These are phyloP conservation scores for Fusarium oligoseptatum DNA, from an alignment of 2,329 filamentous ascomycete genomes.

Conservation along the genomic window DNA sequence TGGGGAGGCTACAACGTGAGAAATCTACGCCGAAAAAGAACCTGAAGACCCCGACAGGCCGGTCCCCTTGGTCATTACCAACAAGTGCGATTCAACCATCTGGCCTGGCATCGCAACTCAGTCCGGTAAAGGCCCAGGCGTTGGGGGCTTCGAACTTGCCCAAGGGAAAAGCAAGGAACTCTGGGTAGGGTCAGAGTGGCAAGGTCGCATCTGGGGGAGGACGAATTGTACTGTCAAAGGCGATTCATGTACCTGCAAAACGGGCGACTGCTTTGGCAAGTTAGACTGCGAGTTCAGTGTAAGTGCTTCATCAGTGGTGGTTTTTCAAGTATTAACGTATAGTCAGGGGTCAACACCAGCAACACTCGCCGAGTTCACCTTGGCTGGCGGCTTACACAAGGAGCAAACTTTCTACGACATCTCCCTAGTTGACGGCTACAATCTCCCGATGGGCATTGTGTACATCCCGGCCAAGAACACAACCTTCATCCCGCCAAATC, in stretches of 20 bases:
- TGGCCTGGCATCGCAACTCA: conserved; percentile 84
- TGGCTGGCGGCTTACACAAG: conserved; percentile 72
- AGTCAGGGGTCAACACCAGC: conserved; percentile 78
- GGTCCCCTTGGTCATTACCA: conserved; percentile 76
- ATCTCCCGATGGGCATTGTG: conserved; percentile 76
- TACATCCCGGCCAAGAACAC: conserved; percentile 73
- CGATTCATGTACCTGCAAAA: conserved; percentile 76
- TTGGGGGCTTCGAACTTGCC: conserved; percentile 76
- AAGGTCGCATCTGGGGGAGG: conserved; percentile 84
- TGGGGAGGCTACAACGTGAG: conserved; percentile 39
- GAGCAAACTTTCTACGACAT: conserved; percentile 86
- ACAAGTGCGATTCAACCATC: conserved; percentile 77
- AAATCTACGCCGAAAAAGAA: conserved; percentile 34
- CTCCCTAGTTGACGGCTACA: conserved; percentile 87
- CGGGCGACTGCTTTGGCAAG: conserved; percentile 81
- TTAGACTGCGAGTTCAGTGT: conserved; percentile 78
- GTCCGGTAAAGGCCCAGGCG: conserved; percentile 74
- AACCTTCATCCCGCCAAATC: conserved; percentile 78
- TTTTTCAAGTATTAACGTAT: conserved; percentile 8
- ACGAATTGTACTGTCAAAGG: conserved; percentile 85
- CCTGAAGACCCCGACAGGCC: conserved; percentile 45
- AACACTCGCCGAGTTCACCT: conserved; percentile 85
- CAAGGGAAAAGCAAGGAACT: conserved; percentile 70
- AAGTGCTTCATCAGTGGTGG: conserved; percentile 49
- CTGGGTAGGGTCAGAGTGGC: conserved; percentile 80